Conservation (phyloP, 352 stramenopile genomes). For the Phytophthora sojae region DNA sequence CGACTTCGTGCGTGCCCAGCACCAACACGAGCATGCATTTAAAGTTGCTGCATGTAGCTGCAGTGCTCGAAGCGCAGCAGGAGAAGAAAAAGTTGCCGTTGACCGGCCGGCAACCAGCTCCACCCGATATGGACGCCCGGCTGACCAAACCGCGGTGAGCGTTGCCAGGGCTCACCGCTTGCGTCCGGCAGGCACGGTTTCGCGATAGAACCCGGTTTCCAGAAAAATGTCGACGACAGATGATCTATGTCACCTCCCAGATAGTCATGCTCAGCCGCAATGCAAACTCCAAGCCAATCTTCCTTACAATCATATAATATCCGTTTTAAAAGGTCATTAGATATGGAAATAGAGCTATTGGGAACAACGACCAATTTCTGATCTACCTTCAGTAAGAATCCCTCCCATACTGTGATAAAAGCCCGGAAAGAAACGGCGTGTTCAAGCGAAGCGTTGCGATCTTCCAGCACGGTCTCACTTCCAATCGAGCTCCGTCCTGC, state of each 20-base stretch:
- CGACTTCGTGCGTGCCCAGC: background rate
- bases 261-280: background rate
- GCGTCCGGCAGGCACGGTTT: constrained; percentile 25
- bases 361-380: background rate
- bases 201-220: constrained; percentile 10
- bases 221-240: constrained; percentile 11
- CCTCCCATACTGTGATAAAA: constrained; percentile 8
- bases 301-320: no score
- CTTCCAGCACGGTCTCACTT: constrained; percentile 33
- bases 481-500: constrained; percentile 21
- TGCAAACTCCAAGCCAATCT: background rate
- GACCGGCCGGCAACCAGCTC: background rate
- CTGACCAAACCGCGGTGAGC: background rate
- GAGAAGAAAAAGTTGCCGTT: constrained; percentile 15
- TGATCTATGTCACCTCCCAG: background rate
- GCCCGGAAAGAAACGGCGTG: constrained; percentile 6
- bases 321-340: no score
- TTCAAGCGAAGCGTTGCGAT: constrained; percentile 35
- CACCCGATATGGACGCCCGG: constrained; percentile 5
- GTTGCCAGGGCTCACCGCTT: background rate
- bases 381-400: background rate
- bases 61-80: no score
- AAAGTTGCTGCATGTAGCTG: no score
- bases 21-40: no score
- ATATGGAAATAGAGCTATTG: no score